A percentile compares a stretch with the other conserved stretches of the same genome.
These are phyloP conservation scores for Metarhizium robertsii DNA, from an alignment of 2,329 filamentous ascomycete genomes.

Conservation along the genomic window DNA sequence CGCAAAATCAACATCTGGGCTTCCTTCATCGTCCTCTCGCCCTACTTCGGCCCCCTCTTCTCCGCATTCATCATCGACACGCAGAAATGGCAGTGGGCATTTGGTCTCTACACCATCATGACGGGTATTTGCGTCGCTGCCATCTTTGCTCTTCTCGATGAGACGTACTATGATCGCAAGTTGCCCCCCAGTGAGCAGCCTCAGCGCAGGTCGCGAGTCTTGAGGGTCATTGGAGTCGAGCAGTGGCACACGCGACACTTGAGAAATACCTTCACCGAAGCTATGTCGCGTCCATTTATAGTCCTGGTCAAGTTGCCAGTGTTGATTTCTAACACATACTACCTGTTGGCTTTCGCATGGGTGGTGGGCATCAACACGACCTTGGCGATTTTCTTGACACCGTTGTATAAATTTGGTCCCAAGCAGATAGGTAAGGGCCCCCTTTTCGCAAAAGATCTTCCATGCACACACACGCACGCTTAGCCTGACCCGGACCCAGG, in stretches of 20 bases:
- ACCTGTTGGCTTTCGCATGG: conserved; percentile 33
- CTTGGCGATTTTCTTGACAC: conserved; percentile 39
- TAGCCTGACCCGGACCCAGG: neutral
- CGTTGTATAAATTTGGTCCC: conserved; percentile 39
- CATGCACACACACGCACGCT: neutral
- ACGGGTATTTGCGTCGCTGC: conserved; percentile 27
- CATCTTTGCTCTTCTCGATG: conserved; percentile 31
- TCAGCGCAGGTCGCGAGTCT: conserved; percentile 16
- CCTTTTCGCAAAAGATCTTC: neutral
- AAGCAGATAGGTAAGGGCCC: conserved; percentile 31
- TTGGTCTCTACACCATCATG: conserved; percentile 37
- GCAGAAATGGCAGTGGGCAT: conserved; percentile 34
- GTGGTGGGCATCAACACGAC: conserved; percentile 49
- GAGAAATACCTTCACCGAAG: conserved; percentile 28
- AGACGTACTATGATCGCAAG: conserved; percentile 40
- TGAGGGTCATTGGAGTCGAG: conserved; percentile 10
- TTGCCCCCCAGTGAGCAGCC: conserved; percentile 19
- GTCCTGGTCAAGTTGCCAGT: conserved; percentile 31
- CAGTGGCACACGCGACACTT: conserved; percentile 2
- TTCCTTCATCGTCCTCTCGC: conserved; percentile 29
- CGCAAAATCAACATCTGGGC: conserved; percentile 41
- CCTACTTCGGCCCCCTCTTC: conserved; percentile 35
- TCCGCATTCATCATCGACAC: conserved; percentile 39
- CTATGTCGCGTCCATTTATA: conserved; percentile 26
- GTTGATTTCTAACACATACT: conserved; percentile 17